phyloP scores from a whole-genome alignment of 495 filamentous ascomycete species.

The Tirmania nivea region DNA sequence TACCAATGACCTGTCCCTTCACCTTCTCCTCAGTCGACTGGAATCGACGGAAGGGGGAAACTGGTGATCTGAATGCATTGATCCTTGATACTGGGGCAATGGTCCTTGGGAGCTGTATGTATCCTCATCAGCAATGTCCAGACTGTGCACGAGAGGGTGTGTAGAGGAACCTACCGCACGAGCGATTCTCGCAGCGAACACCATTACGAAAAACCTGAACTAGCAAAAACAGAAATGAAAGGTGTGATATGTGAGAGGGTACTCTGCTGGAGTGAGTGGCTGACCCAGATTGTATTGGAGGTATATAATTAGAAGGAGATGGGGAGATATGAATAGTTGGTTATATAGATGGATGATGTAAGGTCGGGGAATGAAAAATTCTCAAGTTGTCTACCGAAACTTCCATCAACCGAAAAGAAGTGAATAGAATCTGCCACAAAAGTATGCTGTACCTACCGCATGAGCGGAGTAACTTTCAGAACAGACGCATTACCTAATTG shows the following conservation, averaged over 20 bases:
- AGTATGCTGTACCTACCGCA: not conserved
- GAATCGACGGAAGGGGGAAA: conserved; percentile 44
- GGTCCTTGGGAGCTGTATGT: conserved; percentile 42
- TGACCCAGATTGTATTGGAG: not conserved
- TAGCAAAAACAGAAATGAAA: conserved; percentile 7
- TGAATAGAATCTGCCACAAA: not conserved
- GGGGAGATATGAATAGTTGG: conserved; percentile 23
- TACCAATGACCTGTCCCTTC: conserved; percentile 91
- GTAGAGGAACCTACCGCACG: conserved; percentile 45
- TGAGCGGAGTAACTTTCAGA: no score
- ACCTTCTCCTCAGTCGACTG: conserved; percentile 80
- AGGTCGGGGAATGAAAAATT: conserved; percentile 25
- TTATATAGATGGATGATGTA: conserved; percentile 21
- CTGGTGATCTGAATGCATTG: conserved; percentile 33
- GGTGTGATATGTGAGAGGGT: conserved; percentile 27
- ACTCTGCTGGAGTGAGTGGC: conserved; percentile 32
- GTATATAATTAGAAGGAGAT: conserved; percentile 8
- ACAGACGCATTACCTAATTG: no score
- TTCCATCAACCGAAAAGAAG: not conserved
- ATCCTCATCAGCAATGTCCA: conserved; percentile 10
- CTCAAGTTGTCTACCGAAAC: not conserved
- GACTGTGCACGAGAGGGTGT: conserved; percentile 7
- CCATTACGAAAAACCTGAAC: conserved; percentile 28
- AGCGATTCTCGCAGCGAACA: conserved; percentile 36
- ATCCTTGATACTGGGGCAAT: conserved; percentile 30